Evolutionary conservation across 2,329 filamentous ascomycete genomes (phyloP).

Genomic region (Aotearoamyces nothofagi): DNA sequence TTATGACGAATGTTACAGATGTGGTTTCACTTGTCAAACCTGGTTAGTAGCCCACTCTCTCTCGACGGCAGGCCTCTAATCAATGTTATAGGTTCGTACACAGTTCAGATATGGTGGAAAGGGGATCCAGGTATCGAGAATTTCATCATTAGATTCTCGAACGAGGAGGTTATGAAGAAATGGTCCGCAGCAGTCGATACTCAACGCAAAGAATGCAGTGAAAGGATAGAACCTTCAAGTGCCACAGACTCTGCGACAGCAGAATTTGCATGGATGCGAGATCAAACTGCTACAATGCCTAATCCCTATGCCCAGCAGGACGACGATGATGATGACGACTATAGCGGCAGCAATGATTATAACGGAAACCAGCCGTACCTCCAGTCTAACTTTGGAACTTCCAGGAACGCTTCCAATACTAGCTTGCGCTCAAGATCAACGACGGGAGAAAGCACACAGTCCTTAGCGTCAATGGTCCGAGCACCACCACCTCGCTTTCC

Average conservation of each 20-base stretch:
- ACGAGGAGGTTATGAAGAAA: conserved; percentile 85
- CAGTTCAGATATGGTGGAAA: conserved; percentile 97
- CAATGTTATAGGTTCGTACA: conserved; percentile 60
- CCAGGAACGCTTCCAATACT: conserved; percentile 57
- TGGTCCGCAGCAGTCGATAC: conserved; percentile 71
- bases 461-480: conserved; percentile 38
- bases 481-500: conserved; percentile 60
- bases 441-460: conserved; percentile 54
- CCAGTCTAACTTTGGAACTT: conserved; percentile 32
- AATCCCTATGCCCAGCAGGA: conserved; percentile 66
- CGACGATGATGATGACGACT: conserved; percentile 45
- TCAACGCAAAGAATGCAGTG: conserved; percentile 52
- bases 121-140: conserved; percentile 91
- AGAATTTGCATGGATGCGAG: conserved; percentile 69
- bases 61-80: conserved; percentile 4
- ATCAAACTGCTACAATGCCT: conserved; percentile 48
- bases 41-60: conserved; percentile 37
- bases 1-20: conserved; percentile 97
- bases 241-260: conserved; percentile 26
- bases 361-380: conserved; percentile 18
- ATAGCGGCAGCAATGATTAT: conserved; percentile 22
- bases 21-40: conserved; percentile 78
- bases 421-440: conserved; percentile 64
- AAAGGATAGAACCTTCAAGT: conserved; percentile 29
- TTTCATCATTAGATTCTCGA: conserved; percentile 85